phyloP scores from a whole-genome alignment of 495 filamentous ascomycete genomes.

The Penicillium alfredii region DNA sequence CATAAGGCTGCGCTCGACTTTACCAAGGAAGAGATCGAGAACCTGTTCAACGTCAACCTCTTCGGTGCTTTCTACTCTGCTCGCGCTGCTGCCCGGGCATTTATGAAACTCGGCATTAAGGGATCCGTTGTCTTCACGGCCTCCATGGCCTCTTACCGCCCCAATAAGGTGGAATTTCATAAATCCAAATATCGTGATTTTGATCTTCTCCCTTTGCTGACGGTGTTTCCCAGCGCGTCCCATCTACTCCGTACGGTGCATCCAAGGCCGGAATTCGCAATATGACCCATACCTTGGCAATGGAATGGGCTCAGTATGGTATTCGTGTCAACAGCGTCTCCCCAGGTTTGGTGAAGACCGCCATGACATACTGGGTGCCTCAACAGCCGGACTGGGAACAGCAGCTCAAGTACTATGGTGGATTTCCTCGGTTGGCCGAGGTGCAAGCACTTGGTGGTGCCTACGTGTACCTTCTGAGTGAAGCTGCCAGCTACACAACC shows the following conservation, averaged over 20 bases:
- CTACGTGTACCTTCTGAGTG: constrained; percentile 38
- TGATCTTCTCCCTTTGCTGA: constrained; percentile 1
- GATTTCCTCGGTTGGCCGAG: constrained; percentile 33
- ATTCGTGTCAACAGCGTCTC: constrained; percentile 41
- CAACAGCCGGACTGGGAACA: constrained; percentile 36
- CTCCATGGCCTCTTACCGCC: constrained; percentile 43
- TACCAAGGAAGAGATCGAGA: constrained; percentile 34
- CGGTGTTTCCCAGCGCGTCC: constrained; percentile 20
- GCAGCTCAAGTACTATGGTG: constrained; percentile 43
- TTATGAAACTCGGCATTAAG: constrained; percentile 38
- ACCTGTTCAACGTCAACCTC: constrained; percentile 37
- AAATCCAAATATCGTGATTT: background rate
- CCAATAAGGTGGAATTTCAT: constrained; percentile 28
- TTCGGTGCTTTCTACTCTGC: constrained; percentile 40
- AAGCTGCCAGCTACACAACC: constrained; percentile 38
- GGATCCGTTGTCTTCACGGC: constrained; percentile 43
- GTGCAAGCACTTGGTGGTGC: constrained; percentile 38
- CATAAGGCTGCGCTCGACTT: constrained; percentile 42
- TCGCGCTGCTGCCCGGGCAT: constrained; percentile 29
- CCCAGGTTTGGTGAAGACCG: constrained; percentile 35
- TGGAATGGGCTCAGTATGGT: constrained; percentile 43
- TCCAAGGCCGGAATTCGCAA: constrained; percentile 29
- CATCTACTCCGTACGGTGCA: constrained; percentile 28
- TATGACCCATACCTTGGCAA: constrained; percentile 39
- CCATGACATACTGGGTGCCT: constrained; percentile 37